Evolutionary conservation across 1,139 yeast genomes (phyloP), one percentile per base, ranked within the genome.

Genomic region (Maudiozyma humilis): DNA sequence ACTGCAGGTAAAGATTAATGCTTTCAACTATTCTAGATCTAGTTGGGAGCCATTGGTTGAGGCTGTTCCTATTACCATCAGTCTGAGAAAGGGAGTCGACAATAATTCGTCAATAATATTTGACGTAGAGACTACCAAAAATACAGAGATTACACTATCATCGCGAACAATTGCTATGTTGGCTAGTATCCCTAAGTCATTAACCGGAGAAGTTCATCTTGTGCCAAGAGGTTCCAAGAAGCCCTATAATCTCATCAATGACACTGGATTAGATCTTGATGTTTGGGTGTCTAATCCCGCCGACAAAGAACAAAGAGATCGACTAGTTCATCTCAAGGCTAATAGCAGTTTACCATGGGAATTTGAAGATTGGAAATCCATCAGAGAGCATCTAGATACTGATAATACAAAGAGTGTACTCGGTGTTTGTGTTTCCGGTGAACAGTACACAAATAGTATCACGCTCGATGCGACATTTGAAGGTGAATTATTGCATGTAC

Each of bases 31-130:
- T 59, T 78, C 96, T 0, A 79, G 87, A 52, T 88, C 97, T 0
- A 78, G 93, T 0, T 93, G 99, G 99, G 98, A 93, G 55, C 97
- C 98, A 0, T 68, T 93, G 39, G 63, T 91, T 41, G 98, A 93
- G 55, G 81, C 91, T 0, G 85, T 95, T 86, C 83, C 89, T 10
- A 69, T 91, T 43, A 80, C 88, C 0, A 63, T 88, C 15, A 88
- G 85, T 60, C 78, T 84, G 2, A 70, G 84, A 0, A 75, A 72
- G 49, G 63, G 67, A 0, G 49, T 60, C 2, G 66, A 67, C 2
- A 51, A 53, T 38, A 51, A 64, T 6, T 74, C 78, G 0, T 72
- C 73, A 10, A 63, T 73, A 25, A 68, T 75, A 25, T 64, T 87
- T 33, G 91, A 85, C 54, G 67, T 89, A 12, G 76, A 78, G 16